These are phyloP conservation scores for Russula sp. DNA, from an alignment of 768 basidiomycete genomes.

Conservation along the genomic window DNA sequence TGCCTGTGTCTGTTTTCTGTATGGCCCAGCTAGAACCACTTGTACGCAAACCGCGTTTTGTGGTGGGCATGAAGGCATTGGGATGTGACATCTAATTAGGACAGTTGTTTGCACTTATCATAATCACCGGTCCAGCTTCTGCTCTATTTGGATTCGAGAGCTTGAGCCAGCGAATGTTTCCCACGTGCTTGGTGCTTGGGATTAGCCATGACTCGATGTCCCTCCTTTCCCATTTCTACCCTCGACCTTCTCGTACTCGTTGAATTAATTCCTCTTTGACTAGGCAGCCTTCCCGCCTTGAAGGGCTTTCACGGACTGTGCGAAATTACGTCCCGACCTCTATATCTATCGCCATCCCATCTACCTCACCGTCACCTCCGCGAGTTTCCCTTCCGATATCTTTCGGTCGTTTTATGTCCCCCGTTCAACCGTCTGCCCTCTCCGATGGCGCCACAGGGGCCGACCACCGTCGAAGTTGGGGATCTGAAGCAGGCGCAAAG, in stretches of 20 bases:
- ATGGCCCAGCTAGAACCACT: neutral
- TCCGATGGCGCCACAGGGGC: neutral
- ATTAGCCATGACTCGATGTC: neutral
- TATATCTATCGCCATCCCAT: constrained; percentile 45
- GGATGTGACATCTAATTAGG: neutral
- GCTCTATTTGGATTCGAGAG: neutral
- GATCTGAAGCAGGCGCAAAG: constrained; percentile 7
- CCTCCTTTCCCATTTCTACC: neutral
- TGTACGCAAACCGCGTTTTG: neutral
- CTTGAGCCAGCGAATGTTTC: neutral
- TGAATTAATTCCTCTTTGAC: neutral
- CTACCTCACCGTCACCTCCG: constrained; percentile 41
- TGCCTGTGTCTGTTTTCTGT: neutral
- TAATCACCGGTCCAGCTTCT: neutral
- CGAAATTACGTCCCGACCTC: constrained; percentile 48
- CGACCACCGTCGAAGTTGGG: constrained; percentile 17
- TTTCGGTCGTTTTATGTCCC: constrained; percentile 38
- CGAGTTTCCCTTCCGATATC: constrained; percentile 43
- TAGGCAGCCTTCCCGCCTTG: constrained; percentile 45
- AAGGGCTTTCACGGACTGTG: constrained; percentile 45
- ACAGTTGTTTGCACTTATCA: neutral
- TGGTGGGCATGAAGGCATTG: neutral
- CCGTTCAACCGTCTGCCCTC: constrained; percentile 21
- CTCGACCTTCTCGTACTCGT: neutral
- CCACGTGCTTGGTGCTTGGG: neutral